These are phyloP conservation scores for Diospyros lotus DNA, from an alignment of 148 eudicot genomes.

Conservation along the genomic window DNA sequence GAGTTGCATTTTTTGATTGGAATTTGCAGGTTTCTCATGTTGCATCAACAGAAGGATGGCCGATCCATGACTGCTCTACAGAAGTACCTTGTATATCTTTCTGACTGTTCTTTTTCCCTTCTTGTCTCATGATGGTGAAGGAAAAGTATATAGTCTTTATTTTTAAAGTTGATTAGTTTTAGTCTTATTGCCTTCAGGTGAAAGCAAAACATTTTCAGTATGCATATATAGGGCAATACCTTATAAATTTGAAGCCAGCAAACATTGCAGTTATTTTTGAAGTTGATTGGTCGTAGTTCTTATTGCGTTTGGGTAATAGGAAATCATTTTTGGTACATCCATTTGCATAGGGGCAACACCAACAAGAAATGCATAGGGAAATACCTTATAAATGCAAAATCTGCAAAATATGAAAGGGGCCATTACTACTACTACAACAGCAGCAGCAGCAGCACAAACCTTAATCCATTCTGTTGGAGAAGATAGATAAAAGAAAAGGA, in stretches of 20 bases:
- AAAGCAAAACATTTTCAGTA: not conserved
- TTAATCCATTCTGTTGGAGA: no score
- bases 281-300: no score
- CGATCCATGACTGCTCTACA: constrained; percentile 58
- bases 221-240: not conserved
- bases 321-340: no score
- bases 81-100: constrained; percentile 56
- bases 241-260: not conserved
- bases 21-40: constrained; percentile 68
- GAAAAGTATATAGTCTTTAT: not conserved
- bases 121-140: not conserved
- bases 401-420: no score
- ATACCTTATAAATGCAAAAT: no score
- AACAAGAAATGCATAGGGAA: no score
- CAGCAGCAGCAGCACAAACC: no score
- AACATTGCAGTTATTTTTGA: not conserved
- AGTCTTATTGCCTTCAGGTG: not conserved
- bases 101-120: not conserved
- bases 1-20: not conserved
- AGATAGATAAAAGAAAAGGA: no score
- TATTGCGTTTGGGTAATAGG: no score
- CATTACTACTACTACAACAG: no score
- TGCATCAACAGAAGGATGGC: constrained; percentile 71
- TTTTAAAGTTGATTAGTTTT: not conserved
- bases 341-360: no score